Conservation (phyloP, 2,329 filamentous ascomycete genomes). For the Xylaria sp. region DNA sequence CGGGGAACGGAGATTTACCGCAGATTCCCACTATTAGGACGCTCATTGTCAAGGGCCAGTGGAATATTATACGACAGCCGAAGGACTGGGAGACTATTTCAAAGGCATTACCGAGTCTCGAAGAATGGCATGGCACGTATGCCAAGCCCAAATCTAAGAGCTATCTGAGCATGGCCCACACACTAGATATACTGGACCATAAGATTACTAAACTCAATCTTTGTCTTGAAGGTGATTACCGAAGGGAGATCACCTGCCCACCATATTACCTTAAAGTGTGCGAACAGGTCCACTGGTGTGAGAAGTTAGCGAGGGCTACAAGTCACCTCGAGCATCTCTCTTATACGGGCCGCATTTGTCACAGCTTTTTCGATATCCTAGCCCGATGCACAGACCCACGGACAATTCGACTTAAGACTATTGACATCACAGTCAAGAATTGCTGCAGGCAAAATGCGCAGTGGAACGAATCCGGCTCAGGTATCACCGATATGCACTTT, state of each 20-base stretch:
- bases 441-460: conserved; percentile 68
- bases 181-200: conserved; percentile 66
- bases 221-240: conserved; percentile 77
- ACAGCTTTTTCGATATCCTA: conserved; percentile 71
- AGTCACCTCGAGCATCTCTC: conserved; percentile 73
- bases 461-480: conserved; percentile 72
- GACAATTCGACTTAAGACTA: conserved; percentile 66
- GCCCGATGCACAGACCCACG: conserved; percentile 60
- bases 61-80: conserved; percentile 75
- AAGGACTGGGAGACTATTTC: conserved; percentile 72
- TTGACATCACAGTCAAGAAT: conserved; percentile 79
- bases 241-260: conserved; percentile 69
- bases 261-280: conserved; percentile 70
- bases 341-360: conserved; percentile 78
- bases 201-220: conserved; percentile 72
- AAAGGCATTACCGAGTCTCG: conserved; percentile 71
- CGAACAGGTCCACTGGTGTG: conserved; percentile 71
- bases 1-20: conserved; percentile 54
- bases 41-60: conserved; percentile 78
- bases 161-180: conserved; percentile 74
- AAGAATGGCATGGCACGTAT: conserved; percentile 70
- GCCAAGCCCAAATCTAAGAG: conserved; percentile 79
- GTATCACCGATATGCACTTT: conserved; percentile 77
- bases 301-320: conserved; percentile 67
- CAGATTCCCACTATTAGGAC: conserved; percentile 68